Evolutionary conservation across 2,329 filamentous ascomycete genomes (phyloP).

Genomic region (Colletotrichum aenigma): DNA sequence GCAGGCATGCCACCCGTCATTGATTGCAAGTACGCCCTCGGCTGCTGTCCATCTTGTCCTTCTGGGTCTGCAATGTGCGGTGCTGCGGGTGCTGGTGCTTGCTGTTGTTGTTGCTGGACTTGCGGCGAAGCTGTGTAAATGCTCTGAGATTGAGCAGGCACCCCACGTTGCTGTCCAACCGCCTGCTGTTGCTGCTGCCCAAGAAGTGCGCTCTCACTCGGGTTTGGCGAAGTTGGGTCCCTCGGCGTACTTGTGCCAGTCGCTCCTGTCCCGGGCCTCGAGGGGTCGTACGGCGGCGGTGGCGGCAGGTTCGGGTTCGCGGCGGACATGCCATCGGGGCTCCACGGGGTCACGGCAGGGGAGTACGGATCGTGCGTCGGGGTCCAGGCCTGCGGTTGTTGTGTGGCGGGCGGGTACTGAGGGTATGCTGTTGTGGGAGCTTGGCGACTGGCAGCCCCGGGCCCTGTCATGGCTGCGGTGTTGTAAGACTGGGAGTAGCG

Average conservation of each 20-base stretch:
- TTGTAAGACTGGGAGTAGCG: constrained; percentile 16
- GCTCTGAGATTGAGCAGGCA: neutral
- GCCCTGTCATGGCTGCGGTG: neutral
- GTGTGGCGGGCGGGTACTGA: neutral
- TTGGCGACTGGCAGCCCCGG: neutral
- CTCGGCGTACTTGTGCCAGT: neutral
- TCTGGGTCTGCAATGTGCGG: neutral
- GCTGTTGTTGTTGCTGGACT: neutral
- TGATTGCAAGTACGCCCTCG: constrained; percentile 4
- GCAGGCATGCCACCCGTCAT: constrained; percentile 19
- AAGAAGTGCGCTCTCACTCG: constrained; percentile 2
- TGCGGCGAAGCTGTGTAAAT: neutral
- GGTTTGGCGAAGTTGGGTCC: neutral
- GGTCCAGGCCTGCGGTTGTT: neutral
- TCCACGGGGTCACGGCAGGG: constrained; percentile 13
- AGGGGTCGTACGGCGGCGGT: constrained; percentile 18
- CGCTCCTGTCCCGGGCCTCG: neutral
- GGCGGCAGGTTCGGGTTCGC: constrained; percentile 22
- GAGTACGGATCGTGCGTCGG: constrained; percentile 1
- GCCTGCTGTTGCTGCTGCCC: neutral
- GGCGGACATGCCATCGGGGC: constrained; percentile 17
- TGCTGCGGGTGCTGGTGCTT: neutral
- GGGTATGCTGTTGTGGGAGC: neutral
- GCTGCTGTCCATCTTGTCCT: neutral
- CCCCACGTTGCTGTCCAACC: neutral